phyloP scores from a whole-genome alignment of 352 stramenopile genomes.

The Thraustotheca clavata region DNA sequence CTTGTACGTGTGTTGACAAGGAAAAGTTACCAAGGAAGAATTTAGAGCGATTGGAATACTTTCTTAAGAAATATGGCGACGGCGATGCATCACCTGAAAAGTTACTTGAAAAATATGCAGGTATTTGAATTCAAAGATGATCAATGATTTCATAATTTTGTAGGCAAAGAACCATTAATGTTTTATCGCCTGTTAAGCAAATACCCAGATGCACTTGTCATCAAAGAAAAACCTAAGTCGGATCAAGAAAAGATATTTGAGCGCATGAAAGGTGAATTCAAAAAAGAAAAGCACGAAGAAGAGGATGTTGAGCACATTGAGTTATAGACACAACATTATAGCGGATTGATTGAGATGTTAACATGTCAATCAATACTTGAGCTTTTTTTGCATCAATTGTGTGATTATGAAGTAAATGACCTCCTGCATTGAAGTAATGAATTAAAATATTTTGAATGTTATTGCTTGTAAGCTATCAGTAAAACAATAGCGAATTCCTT shows the following conservation, averaged over 20 bases:
- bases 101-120: conserved; percentile 55
- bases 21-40: conserved; percentile 25
- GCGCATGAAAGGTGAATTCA: conserved; percentile 11
- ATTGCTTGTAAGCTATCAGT: too few species aligned
- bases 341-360: too few species aligned
- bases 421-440: too few species aligned
- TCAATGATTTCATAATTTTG: not conserved
- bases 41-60: conserved; percentile 46
- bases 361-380: too few species aligned
- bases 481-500: too few species aligned
- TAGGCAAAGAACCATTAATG: conserved; percentile 45
- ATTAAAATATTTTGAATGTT: too few species aligned
- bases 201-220: conserved; percentile 47
- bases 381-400: too few species aligned
- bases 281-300: conserved; percentile 19
- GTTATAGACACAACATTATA: conserved; percentile 29
- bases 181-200: conserved; percentile 50
- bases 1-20: conserved; percentile 47
- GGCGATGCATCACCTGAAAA: conserved; percentile 36
- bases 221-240: conserved; percentile 43
- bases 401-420: too few species aligned
- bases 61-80: conserved; percentile 33
- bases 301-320: conserved; percentile 35
- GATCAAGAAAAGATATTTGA: conserved; percentile 10
- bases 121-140: not conserved